Base-by-base conservation (phyloP, 805 yeast genomes). In the Lachancea nothofagi region DNA sequence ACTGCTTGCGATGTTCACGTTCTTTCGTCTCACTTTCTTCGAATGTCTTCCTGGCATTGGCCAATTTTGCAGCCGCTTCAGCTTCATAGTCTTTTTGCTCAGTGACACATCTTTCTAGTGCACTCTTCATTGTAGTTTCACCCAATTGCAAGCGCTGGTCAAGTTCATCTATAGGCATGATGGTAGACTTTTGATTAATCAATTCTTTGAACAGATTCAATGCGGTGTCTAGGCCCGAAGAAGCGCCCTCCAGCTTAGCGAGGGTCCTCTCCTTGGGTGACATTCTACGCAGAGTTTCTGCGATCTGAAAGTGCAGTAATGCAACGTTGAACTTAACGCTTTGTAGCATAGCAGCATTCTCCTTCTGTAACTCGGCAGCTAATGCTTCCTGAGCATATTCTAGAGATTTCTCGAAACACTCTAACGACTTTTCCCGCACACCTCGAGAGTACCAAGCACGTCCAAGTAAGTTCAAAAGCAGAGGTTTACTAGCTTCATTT, bases 391-490 rank as follows among this genome's bases (percentile, higher is more conserved):
- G 66, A 5, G 86, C 74, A 49, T 74, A 77, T 31, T 74, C 78
- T 41, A 87, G 67, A 0, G 95, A 74, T 40, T 71, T 77, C 29
- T 72, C 65, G 39, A 81, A 74, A 45, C 71, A 77, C n/a, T 66
- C 74, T 34, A 79, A 55, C 42, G 74, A 80, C 60, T 74, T 80
- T 54, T 85, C 95, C 23, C 69, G 65, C 28, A 71, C 57, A 8
- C 86, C 97, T 57, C 96, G 73, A 18, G 78, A 71, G 47, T 79
- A 78, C 97, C 97, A 89, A 2, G 93, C 90, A 46, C 89, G 75
- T 31, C 95, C 96, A 43, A 90, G 69, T 47, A 84, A 71, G 13
- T 87, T 77, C 47, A 81, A 62, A 22, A 85, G 69, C 52, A 75
- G 78, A 0, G 86, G 64, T 55, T 83, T 94, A 28, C 75, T 71